These are phyloP conservation scores for Endocalyx cinctus DNA, from an alignment of 2,329 filamentous ascomycete species.

Conservation along the genomic window DNA sequence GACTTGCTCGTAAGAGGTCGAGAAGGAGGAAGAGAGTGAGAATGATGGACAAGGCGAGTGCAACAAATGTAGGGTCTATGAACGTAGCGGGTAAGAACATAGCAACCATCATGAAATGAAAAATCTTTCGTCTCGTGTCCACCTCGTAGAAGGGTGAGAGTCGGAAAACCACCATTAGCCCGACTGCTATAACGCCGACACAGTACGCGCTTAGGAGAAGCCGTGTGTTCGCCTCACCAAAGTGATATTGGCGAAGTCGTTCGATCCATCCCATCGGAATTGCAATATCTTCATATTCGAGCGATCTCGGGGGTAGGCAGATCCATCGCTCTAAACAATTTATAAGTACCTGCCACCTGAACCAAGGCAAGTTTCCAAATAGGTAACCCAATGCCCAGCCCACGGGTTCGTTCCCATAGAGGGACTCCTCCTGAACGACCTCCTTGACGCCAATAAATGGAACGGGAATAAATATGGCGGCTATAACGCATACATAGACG, in stretches of 20 bases:
- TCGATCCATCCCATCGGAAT: conserved; percentile 58
- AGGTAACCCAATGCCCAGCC: conserved; percentile 92
- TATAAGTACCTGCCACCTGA: conserved; percentile 67
- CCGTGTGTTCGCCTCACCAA: conserved; percentile 79
- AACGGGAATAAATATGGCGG: conserved; percentile 56
- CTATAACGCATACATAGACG: conserved; percentile 64
- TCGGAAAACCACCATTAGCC: conserved; percentile 69
- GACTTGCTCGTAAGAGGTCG: conserved; percentile 83
- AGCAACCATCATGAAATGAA: conserved; percentile 96
- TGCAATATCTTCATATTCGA: conserved; percentile 25
- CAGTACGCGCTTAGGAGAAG: conserved; percentile 74
- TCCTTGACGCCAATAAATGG: conserved; percentile 57
- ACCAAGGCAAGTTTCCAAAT: conserved; percentile 68
- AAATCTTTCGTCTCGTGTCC: conserved; percentile 92
- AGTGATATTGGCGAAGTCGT: conserved; percentile 54
- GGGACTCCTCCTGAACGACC: conserved; percentile 62
- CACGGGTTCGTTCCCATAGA: conserved; percentile 73
- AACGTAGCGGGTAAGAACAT: conserved; percentile 89
- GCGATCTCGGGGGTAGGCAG: conserved; percentile 52
- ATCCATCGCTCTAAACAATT: conserved; percentile 72
- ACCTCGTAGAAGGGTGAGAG: conserved; percentile 79
- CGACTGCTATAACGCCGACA: conserved; percentile 60
- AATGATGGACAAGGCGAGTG: conserved; percentile 73
- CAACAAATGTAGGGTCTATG: conserved; percentile 78
- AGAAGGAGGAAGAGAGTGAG: conserved; percentile 83